Base-by-base conservation (phyloP, 2,329 filamentous ascomycete species). In the Tolypocladium ophioglossoides region DNA sequence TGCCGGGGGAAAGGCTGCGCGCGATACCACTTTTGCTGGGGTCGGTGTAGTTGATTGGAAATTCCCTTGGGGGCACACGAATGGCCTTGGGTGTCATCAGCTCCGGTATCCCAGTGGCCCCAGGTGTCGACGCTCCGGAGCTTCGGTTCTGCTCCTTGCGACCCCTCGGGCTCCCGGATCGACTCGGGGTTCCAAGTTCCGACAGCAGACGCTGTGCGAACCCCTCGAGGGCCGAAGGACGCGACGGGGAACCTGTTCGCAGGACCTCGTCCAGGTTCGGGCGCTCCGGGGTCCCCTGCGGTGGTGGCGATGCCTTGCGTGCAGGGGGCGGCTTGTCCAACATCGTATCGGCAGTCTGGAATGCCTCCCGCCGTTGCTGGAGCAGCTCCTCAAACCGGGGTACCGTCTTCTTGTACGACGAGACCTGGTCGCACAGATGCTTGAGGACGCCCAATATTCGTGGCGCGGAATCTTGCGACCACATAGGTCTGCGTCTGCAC, bases 301-400 rank as follows among this genome's bases (percentile, higher is more conserved):
- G 62, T 3, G 61, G 59, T 2, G 66, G 65, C 2, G 70, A 67
- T 14, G 63, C 61, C 48, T 63, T 66, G 34, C 62, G 61, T 2
- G 59, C 57, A 1, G 65, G 62, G 4, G 56, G 69, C 38, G 62
- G 69, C 44, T 70, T 72, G 51, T 66, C 64, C 44, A 73, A 65
- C 32, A 77, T 74, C 8, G 73, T 64, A 59, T 82, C 79, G 2
- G 82, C 80, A 3, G 79, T 80, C 61, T 82, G 79, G 61, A 86
- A 87, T 0, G 80, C 82, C 57, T 84, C 79, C 6, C 82, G 80
- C 14, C 77, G 83, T 67, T 78, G 83, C 69, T 78, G 84, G 4
- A 91, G 72, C 2, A 91, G 75, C 39, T 87, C 83, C 52, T 89
- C 84, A 64, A 91, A 91, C 39, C 87, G 81, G 0, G 86, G 82